Evolutionary conservation across 179 eudicot genomes (phyloP).

Genomic region (Corrigiola litoralis): DNA sequence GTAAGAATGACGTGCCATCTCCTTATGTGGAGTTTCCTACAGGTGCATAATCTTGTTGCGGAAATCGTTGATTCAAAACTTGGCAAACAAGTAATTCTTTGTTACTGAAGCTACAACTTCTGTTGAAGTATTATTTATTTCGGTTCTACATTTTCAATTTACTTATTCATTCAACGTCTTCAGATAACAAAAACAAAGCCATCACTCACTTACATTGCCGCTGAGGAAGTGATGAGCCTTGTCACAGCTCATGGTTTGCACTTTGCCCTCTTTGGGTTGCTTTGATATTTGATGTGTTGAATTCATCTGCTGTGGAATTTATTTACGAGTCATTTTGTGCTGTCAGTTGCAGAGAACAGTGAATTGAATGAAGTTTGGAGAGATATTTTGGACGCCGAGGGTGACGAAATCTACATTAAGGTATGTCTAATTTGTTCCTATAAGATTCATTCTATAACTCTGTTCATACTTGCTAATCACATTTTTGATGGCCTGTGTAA

Average conservation of each 20-base stretch:
- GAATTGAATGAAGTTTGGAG: slow-evolving; percentile 90
- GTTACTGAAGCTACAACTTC: neutral
- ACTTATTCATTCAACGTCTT: slow-evolving; percentile 7
- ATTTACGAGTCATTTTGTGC: slow-evolving; percentile 16
- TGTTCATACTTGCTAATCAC: neutral
- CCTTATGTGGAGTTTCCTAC: slow-evolving; percentile 13
- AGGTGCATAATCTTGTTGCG: slow-evolving; percentile 96
- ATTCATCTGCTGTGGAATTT: neutral
- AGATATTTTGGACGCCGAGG: slow-evolving; percentile 86
- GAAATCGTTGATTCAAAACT: slow-evolving; percentile 88
- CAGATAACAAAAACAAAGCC: slow-evolving; percentile 84
- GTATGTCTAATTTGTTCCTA: slow-evolving; percentile 25
- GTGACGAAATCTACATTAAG: slow-evolving; percentile 96
- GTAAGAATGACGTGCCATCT: neutral
- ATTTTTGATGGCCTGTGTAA: neutral
- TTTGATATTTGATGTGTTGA: neutral
- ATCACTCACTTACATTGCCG: slow-evolving; percentile 73
- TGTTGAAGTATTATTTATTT: neutral
- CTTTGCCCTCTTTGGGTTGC: neutral
- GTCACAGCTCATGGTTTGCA: slow-evolving; percentile 86
- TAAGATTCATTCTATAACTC: neutral
- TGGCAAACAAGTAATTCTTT: slow-evolving; percentile 80
- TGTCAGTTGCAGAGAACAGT: slow-evolving; percentile 76
- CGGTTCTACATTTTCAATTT: slow-evolving; percentile 3
- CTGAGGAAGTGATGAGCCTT: slow-evolving; percentile 98